Evolutionary conservation across 257 asterid genomes (phyloP), one percentile per base, ranked within the genome.

Genomic region (Solanum lycopersicoides): DNA sequence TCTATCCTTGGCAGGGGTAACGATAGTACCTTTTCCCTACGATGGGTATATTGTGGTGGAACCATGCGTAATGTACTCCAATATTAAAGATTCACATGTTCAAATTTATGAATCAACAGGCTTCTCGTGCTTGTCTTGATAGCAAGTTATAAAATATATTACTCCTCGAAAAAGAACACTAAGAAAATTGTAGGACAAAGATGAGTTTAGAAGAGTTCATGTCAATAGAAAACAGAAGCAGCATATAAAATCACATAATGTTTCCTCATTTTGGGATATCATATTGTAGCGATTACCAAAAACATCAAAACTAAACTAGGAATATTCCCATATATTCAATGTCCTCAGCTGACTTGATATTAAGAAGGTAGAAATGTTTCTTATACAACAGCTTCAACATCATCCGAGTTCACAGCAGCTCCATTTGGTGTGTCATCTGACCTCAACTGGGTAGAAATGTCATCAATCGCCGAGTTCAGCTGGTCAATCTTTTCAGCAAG

Each of bases 401-500:
- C 88, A 83, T 93, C 96, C 3, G 96, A 76, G 89, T 90, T 88
- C 87, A 91, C 92, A 53, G 92, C 96, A 32, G 93, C 92, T 86
- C 92, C 97, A 73, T 93, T 93, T 59, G 94, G 91, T 28, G 92
- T n/a, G 77, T 91, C 91, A 47, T 92, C 96, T 72, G 93, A 79
- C 47, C 88, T 88, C 86, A 93, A 76, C 90, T 93, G 94, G 69
- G 60, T 89, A 71, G 99, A 94, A 50, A 94, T 90, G 37, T 92
- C 92, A 86, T 95, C 99, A 45, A 96, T 95, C 56, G 98, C 98
- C n/a, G 90, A 88, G 77, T 96, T 94, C 82, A 96, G 95, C 89
- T 94, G 95, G 71, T 93, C 98, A 85, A 96, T 95, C 95, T 95
- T 96, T 92, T 94, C 96, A 6, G 95, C 89, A 88, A 96, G 92